Evolutionary conservation across 2,329 filamentous ascomycete genomes (phyloP).

Genomic region (Cordyceps tenuipes): DNA sequence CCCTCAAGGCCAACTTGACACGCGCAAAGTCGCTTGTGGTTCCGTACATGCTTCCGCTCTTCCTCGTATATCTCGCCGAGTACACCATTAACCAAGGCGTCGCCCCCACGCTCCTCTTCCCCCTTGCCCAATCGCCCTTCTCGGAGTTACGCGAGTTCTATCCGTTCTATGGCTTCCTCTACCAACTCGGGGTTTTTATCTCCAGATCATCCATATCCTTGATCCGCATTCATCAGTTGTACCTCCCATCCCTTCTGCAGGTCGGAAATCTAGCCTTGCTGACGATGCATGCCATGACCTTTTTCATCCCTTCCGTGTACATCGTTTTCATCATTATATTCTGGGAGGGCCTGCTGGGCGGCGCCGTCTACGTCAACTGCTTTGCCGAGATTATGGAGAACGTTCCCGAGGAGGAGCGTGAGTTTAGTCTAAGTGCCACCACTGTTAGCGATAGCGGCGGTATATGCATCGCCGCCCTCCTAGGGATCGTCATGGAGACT

Average conservation of each 20-base stretch:
- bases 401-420: conserved; percentile 66
- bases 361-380: conserved; percentile 89
- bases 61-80: conserved; percentile 90
- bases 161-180: conserved; percentile 87
- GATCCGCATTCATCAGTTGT: conserved; percentile 70
- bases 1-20: conserved; percentile 46
- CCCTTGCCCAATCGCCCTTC: conserved; percentile 69
- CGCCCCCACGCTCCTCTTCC: conserved; percentile 81
- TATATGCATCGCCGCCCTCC: conserved; percentile 78
- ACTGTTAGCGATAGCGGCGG: conserved; percentile 88
- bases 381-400: conserved; percentile 90
- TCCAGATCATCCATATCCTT: conserved; percentile 88
- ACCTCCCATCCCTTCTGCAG: conserved; percentile 75
- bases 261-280: conserved; percentile 68
- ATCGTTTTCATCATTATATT: conserved; percentile 79
- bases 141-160: conserved; percentile 79
- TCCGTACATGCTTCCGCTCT: conserved; percentile 77
- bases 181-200: conserved; percentile 91
- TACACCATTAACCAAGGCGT: conserved; percentile 98
- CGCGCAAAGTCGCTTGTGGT: conserved; percentile 64
- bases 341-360: conserved; percentile 89
- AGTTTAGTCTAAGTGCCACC: conserved; percentile 85
- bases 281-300: conserved; percentile 65
- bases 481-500: conserved; percentile 77
- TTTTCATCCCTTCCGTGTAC: conserved; percentile 79